Evolutionary conservation across 2,329 filamentous ascomycete species (phyloP).

Genomic region (Annulohypoxylon truncatum): DNA sequence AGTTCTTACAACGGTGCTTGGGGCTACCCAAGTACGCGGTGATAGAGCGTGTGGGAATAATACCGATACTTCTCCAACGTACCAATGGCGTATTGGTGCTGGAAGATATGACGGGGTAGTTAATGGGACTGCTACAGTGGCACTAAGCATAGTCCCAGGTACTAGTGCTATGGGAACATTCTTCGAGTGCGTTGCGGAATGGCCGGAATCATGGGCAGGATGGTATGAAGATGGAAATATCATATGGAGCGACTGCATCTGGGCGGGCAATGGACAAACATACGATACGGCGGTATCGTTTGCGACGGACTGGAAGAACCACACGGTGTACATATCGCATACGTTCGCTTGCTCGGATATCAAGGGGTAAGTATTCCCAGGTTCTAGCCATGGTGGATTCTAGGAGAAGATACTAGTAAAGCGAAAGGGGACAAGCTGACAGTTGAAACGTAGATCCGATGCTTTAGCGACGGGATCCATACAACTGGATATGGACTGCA

Average conservation of each 20-base stretch:
- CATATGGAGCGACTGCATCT: constrained; percentile 54
- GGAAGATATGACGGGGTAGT: constrained; percentile 49
- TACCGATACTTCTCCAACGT: constrained; percentile 34
- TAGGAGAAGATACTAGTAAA: neutral
- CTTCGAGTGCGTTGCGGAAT: constrained; percentile 53
- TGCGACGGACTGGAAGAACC: constrained; percentile 51
- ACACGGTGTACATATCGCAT: constrained; percentile 51
- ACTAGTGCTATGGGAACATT: constrained; percentile 41
- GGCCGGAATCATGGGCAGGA: constrained; percentile 51
- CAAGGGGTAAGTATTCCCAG: constrained; percentile 39
- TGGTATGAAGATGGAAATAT: constrained; percentile 48
- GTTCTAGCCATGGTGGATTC: neutral
- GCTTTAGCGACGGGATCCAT: constrained; percentile 49
- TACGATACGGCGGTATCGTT: constrained; percentile 51
- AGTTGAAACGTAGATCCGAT: constrained; percentile 37
- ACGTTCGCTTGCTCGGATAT: constrained; percentile 51
- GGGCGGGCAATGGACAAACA: constrained; percentile 49
- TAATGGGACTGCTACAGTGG: constrained; percentile 45
- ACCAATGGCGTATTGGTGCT: constrained; percentile 47
- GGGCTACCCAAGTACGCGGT: constrained; percentile 33
- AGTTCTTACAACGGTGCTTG: constrained; percentile 23
- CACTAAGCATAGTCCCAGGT: constrained; percentile 44
- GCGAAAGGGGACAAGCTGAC: neutral
- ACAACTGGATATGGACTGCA: constrained; percentile 48
- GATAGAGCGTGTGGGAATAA: constrained; percentile 44